Percentiles rank a stretch among this genome's conserved stretches.
phyloP scores from a whole-genome alignment of 257 asterid genomes.

The Solanum pimpinellifolium region DNA sequence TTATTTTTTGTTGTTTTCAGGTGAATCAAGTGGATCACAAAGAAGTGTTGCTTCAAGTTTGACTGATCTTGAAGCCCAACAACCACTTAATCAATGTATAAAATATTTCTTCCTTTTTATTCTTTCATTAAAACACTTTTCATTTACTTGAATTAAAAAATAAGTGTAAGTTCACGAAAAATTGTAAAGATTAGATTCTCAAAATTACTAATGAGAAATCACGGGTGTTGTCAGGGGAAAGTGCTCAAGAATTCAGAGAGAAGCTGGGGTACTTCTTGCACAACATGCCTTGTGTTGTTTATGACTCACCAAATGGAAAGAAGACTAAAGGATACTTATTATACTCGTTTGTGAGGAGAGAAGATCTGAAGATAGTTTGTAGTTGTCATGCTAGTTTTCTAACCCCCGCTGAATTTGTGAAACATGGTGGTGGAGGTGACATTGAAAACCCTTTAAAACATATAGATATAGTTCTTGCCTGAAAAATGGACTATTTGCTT shows the following conservation, averaged over 20 bases:
- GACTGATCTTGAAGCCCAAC: conserved; percentile 26
- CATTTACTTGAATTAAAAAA: too few relatives aligned
- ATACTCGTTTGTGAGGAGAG: conserved; percentile 44
- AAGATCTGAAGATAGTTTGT: conserved; percentile 60
- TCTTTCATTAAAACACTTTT: too few relatives aligned
- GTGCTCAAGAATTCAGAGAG: background rate
- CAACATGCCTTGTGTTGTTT: conserved; percentile 50
- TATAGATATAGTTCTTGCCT: conserved; percentile 27
- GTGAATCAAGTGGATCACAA: conserved; percentile 36
- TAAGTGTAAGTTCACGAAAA: background rate
- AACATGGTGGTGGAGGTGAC: conserved; percentile 65
- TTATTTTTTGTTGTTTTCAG: conserved; percentile 7
- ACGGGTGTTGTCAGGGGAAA: background rate
- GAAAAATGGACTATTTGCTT: too few relatives aligned
- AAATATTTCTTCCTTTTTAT: too few relatives aligned
- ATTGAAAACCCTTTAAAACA: conserved; percentile 62
- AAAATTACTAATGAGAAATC: background rate
- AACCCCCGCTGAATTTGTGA: conserved; percentile 68
- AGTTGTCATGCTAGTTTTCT: conserved; percentile 67
- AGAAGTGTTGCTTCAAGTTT: conserved; percentile 42
- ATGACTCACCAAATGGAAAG: conserved; percentile 30
- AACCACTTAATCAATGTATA: background rate
- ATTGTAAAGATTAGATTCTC: background rate
- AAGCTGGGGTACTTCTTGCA: conserved; percentile 16
- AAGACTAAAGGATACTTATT: conserved; percentile 48